These are phyloP conservation scores for Kalmanozyma brasiliensis DNA, from an alignment of 1,284 basidiomycete genomes.

Conservation along the genomic window DNA sequence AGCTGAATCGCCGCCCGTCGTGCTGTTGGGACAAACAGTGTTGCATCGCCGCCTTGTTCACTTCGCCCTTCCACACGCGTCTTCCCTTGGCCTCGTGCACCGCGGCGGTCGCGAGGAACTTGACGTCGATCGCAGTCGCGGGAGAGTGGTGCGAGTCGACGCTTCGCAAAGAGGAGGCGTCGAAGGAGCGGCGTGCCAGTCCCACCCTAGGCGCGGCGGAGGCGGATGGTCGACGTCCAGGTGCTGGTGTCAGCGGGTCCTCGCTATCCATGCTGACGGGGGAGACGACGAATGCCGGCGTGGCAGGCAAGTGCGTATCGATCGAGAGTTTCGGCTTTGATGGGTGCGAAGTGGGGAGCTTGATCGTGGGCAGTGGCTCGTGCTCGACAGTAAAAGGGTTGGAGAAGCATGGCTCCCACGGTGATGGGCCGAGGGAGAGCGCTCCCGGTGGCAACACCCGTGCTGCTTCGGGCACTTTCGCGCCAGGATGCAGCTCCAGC, in stretches of 20 bases:
- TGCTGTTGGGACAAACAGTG: constrained; percentile 21
- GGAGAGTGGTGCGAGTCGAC: constrained; percentile 8
- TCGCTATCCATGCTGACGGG: neutral
- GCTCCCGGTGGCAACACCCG: constrained; percentile 20
- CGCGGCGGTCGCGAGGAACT: constrained; percentile 24
- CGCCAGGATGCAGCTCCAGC: too few relatives aligned
- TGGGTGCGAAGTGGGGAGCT: constrained; percentile 12
- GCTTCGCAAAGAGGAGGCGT: constrained; percentile 8
- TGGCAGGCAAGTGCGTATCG: constrained; percentile 19
- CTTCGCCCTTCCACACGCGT: constrained; percentile 36
- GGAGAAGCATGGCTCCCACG: constrained; percentile 22
- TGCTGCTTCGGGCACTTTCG: too few relatives aligned
- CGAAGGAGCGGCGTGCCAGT: constrained; percentile 8
- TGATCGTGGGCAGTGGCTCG: constrained; percentile 13
- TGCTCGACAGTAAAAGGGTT: constrained; percentile 22
- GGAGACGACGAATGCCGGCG: constrained; percentile 7
- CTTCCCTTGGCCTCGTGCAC: constrained; percentile 29
- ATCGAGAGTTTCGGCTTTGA: constrained; percentile 16
- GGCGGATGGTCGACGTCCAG: neutral
- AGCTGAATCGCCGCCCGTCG: constrained; percentile 19
- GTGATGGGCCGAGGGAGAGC: constrained; percentile 19
- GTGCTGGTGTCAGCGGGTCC: too few relatives aligned
- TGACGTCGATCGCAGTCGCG: constrained; percentile 34
- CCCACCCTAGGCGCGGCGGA: constrained; percentile 15
- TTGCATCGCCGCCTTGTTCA: constrained; percentile 31